Conservation (phyloP, 2,329 filamentous ascomycete species). For the Monilinia fructigena region DNA sequence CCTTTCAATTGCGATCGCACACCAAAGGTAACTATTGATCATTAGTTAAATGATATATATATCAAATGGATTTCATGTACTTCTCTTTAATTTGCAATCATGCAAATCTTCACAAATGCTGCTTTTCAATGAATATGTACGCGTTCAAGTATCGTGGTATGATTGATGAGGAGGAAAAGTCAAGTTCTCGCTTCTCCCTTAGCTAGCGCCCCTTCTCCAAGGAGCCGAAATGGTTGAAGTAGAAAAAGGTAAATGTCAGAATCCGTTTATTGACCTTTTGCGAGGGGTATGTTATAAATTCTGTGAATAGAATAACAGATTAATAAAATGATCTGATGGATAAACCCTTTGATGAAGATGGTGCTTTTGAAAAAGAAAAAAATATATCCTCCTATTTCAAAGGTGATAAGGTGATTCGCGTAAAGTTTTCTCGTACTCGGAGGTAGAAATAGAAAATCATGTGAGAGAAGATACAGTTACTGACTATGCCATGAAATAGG, state of each 20-base stretch:
- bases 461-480: background rate
- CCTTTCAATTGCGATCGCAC: slow-evolving; percentile 32
- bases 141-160: slow-evolving; percentile 28
- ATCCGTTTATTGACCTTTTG: background rate
- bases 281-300: background rate
- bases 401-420: slow-evolving; percentile 14
- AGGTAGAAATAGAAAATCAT: background rate
- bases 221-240: slow-evolving; percentile 13
- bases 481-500: background rate
- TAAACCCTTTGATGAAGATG: background rate
- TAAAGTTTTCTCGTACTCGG: slow-evolving; percentile 20
- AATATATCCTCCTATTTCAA: slow-evolving; percentile 14
- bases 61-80: slow-evolving; percentile 26
- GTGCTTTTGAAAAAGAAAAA: background rate
- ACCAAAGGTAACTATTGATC: slow-evolving; percentile 28
- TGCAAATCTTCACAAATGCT: slow-evolving; percentile 28
- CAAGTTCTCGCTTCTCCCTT: slow-evolving; percentile 26
- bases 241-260: slow-evolving; percentile 6
- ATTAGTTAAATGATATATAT: slow-evolving; percentile 31
- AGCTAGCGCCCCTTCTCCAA: slow-evolving; percentile 23
- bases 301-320: background rate
- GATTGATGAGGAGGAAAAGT: slow-evolving; percentile 25
- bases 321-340: background rate
- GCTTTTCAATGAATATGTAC: slow-evolving; percentile 26
- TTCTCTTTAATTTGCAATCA: slow-evolving; percentile 30